These are phyloP conservation scores for Volvox africanus DNA, from an alignment of 139 green algal genomes.

Conservation along the genomic window DNA sequence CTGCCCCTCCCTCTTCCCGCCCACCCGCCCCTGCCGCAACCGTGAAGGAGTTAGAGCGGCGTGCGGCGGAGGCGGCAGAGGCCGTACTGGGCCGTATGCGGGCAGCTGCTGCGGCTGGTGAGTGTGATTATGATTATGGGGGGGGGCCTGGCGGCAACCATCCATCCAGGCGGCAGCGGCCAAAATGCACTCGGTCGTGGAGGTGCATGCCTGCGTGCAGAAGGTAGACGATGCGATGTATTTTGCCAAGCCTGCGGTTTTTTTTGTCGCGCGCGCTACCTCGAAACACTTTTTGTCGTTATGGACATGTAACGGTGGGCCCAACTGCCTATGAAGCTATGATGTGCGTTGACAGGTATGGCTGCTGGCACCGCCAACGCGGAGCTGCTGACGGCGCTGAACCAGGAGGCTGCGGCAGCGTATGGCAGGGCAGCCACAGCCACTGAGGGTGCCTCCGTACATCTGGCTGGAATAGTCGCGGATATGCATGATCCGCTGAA, in stretches of 20 bases:
- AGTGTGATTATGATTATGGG: not conserved
- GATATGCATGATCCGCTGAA: not conserved
- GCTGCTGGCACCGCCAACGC: not conserved
- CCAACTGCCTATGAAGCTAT: no score
- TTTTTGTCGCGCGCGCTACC: no score
- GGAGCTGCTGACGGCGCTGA: slow-evolving; percentile 26
- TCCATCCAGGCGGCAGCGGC: no score
- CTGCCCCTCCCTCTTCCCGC: not conserved
- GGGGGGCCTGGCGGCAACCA: not conserved
- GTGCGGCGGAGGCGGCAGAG: not conserved
- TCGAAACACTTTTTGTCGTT: no score
- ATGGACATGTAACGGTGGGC: no score
- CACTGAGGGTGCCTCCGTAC: not conserved
- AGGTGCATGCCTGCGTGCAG: not conserved
- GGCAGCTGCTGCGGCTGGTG: slow-evolving; percentile 6
- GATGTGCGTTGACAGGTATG: not conserved
- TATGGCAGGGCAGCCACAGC: slow-evolving; percentile 6
- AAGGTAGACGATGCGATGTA: not conserved
- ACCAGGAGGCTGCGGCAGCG: slow-evolving; percentile 16
- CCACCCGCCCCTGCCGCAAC: not conserved
- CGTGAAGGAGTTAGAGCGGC: not conserved
- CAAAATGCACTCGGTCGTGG: not conserved
- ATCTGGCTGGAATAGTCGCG: not conserved
- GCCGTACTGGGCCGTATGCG: not conserved
- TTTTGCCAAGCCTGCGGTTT: no score